A percentile compares a stretch with the other conserved stretches of the same genome.
Conservation (phyloP, 257 asterid species). For the Phtheirospermum japonicum region DNA sequence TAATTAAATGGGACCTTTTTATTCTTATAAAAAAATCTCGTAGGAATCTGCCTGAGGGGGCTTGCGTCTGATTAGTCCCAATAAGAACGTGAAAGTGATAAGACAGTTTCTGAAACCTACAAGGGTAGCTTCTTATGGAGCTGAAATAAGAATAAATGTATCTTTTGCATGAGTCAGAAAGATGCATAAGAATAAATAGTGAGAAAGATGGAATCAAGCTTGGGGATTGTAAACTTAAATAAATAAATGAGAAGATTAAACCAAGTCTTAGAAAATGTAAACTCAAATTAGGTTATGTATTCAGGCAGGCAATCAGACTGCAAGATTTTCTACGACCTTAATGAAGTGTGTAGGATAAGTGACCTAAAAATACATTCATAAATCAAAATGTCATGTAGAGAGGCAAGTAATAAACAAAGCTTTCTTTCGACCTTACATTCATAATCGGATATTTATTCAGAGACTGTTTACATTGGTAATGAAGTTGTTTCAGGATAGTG, state of each 20-base stretch:
- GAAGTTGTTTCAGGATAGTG: no score
- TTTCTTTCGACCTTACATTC: neutral
- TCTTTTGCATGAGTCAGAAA: no score
- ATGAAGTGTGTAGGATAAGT: neutral
- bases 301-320: slow-evolving; percentile 5
- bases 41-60: no score
- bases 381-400: neutral
- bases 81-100: no score
- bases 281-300: neutral
- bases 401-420: slow-evolving; percentile 26
- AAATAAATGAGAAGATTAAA: slow-evolving; percentile 5
- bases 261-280: neutral
- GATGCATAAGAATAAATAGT: no score
- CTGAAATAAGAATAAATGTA: no score
- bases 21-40: no score
- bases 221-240: slow-evolving; percentile 3
- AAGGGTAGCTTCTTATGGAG: no score
- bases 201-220: no score
- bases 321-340: neutral
- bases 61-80: no score
- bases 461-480: neutral
- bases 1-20: no score
- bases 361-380: neutral
- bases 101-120: no score
- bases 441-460: neutral